Base-by-base conservation (phyloP, 495 filamentous ascomycete genomes). In the Cercophora newfieldiana region DNA sequence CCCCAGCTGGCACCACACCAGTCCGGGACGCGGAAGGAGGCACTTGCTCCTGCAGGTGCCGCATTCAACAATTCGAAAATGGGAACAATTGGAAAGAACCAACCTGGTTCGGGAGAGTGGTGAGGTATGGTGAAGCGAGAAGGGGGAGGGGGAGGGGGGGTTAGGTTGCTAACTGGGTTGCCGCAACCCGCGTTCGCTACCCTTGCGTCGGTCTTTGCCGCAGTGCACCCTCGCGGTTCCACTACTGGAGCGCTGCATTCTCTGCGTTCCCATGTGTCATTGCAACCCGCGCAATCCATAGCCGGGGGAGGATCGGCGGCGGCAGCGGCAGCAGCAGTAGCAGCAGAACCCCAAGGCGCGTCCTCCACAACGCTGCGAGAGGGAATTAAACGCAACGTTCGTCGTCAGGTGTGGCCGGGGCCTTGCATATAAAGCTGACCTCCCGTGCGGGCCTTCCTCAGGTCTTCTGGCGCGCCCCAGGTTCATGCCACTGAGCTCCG, bases 231-330 rank as follows among this genome's bases (percentile, higher is more conserved):
- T 31, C 31, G 6, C 31, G 50, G 59, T 56, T 22, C 53, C 47
- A 49, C 55, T 48, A 21, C 33, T 31, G 59, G 48, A 51, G 30
- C 21, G 47, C 25, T n/a, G 59, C n/a, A 51, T n/a, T 58, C 31
- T 49, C 31, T 59, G 33, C 63, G 51, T 71, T 69, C 48, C 61
- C 60, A 57, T 73, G 69, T 73, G 71, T 71, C 71, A 73, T 69
- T 55, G 65, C 58, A 28, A 62, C 66, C 68, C 66, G 63, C 62
- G n/a, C n/a, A n/a, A n/a, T n/a, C n/a, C n/a, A 58, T 51, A 49
- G 19, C 58, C 62, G 50, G 62, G 56, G 31, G 33, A 62, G 54
- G 64, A 59, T 55, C 37, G 57, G 49, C 55, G 18, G 30, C 7
- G 7, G 55, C 18, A n/a, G 26, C 25, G 19, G 37, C 54, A 57